phyloP scores from a whole-genome alignment of 805 yeast genomes.

The Saccharomycopsis sp. region DNA sequence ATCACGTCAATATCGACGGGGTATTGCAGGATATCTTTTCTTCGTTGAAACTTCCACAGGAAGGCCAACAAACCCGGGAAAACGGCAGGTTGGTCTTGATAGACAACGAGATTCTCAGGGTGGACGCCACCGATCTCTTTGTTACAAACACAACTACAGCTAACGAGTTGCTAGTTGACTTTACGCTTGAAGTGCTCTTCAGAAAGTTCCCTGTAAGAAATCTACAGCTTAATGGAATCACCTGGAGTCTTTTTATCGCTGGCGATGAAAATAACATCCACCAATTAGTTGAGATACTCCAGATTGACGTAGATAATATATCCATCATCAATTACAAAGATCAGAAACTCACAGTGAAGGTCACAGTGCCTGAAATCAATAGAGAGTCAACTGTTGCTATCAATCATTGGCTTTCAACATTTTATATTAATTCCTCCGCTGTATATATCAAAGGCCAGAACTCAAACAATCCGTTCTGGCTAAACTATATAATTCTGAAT shows the following conservation, averaged over 20 bases:
- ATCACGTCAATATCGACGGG: background rate
- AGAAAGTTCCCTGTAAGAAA: background rate
- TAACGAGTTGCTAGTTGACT: background rate
- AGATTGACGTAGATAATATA: background rate
- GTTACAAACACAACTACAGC: background rate
- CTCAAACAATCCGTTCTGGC: constrained; percentile 14
- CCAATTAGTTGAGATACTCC: background rate
- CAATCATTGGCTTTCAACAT: background rate
- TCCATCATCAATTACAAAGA: background rate
- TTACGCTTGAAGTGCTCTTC: background rate
- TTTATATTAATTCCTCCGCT: background rate
- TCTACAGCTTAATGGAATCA: background rate
- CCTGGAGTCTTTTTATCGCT: background rate
- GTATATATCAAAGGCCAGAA: constrained; percentile 3
- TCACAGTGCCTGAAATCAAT: background rate
- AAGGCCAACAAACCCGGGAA: too few relatives aligned
- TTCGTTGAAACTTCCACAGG: too few relatives aligned
- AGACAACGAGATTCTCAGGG: background rate
- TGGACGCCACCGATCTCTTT: background rate
- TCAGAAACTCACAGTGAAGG: background rate
- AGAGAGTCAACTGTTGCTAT: background rate
- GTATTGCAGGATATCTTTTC: background rate
- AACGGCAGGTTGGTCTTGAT: too few relatives aligned
- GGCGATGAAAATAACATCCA: background rate
- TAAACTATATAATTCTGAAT: constrained; percentile 6